phyloP scores from a whole-genome alignment of 148 eudicot genomes.

The Dianthus caryophyllus region DNA sequence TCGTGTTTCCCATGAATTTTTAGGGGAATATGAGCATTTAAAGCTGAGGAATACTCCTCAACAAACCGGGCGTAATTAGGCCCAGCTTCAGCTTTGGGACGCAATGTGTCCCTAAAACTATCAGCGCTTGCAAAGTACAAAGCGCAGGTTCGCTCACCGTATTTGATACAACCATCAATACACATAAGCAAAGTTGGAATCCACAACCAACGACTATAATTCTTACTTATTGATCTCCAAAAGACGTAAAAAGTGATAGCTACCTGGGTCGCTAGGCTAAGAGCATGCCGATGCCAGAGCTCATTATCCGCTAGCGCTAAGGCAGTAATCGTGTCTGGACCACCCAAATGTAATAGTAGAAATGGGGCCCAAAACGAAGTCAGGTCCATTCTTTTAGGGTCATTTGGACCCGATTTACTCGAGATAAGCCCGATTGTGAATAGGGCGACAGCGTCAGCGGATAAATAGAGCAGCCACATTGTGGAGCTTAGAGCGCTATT shows the following conservation, averaged over 20 bases:
- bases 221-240: background rate
- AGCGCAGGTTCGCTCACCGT: conserved; percentile 15
- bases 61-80: conserved; percentile 5
- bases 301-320: conserved; percentile 14
- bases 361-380: conserved; percentile 2
- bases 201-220: background rate
- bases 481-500: background rate
- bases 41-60: conserved; percentile 9
- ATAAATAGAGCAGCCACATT: conserved; percentile 15
- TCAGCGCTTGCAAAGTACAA: conserved; percentile 13
- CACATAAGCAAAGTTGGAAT: conserved; percentile 8
- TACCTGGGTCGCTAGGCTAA: conserved; percentile 6
- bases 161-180: conserved; percentile 8
- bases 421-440: conserved; percentile 12
- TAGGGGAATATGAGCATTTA: conserved; percentile 4
- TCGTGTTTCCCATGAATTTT: background rate
- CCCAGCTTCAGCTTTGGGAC: background rate
- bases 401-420: background rate
- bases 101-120: background rate
- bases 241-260: conserved; percentile 1
- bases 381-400: background rate
- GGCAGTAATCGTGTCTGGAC: conserved; percentile 19
- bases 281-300: conserved; percentile 16
- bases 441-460: conserved; percentile 7
- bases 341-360: conserved; percentile 17